Conservation (phyloP, 371 early-diverging fungal species). For the Massospora cicadina region DNA sequence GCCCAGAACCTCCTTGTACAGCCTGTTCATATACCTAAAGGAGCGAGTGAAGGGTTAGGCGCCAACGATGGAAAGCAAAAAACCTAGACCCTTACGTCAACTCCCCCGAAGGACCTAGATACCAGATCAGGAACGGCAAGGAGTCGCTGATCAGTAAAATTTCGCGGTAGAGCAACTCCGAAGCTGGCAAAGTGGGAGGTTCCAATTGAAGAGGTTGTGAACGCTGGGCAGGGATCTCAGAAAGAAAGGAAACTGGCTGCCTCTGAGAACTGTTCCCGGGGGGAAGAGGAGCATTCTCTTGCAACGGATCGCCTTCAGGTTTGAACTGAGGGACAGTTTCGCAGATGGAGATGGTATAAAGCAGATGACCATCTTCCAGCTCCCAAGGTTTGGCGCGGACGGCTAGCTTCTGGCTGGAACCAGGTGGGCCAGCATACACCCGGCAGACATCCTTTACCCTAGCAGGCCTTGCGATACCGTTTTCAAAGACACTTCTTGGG, state of each 20-base stretch:
- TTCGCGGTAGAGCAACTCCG: neutral
- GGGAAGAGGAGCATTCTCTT: neutral
- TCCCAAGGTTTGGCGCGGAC: conserved; percentile 1
- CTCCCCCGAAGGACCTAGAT: neutral
- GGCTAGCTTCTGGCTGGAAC: neutral
- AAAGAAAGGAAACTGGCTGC: neutral
- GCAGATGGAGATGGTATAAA: neutral
- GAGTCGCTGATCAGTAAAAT: conserved; percentile 4
- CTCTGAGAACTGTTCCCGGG: neutral
- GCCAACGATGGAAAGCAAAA: too few relatives aligned
- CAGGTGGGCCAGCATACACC: neutral
- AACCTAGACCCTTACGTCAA: neutral
- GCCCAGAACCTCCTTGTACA: conserved; percentile 4
- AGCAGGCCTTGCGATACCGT: neutral
- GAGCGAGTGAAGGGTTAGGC: neutral
- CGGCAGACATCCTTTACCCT: neutral
- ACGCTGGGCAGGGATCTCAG: neutral
- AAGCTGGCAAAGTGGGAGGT: neutral
- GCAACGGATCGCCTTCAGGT: neutral
- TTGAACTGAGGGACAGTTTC: neutral
- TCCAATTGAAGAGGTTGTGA: neutral
- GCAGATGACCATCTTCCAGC: neutral
- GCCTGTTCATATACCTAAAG: conserved; percentile 7
- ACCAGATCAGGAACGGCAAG: conserved; percentile 8
- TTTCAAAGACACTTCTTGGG: conserved; percentile 2